These are phyloP conservation scores for Strobilomyces dryophilus DNA, from an alignment of 768 basidiomycete genomes.

Conservation along the genomic window DNA sequence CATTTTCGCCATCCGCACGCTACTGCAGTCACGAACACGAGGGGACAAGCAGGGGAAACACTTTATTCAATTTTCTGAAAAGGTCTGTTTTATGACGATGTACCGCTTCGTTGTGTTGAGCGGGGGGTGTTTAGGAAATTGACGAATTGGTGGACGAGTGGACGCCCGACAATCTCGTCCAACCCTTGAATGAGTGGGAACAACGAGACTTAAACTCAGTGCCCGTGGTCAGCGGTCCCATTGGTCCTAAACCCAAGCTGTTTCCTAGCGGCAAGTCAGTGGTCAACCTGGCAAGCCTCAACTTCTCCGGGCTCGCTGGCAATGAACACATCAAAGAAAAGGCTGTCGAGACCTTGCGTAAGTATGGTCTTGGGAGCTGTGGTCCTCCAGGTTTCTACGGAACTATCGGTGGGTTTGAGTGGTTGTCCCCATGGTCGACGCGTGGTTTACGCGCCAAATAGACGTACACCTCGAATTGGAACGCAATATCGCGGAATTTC, in stretches of 20 bases:
- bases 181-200: slow-evolving; percentile 56
- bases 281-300: slow-evolving; percentile 83
- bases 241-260: slow-evolving; percentile 80
- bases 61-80: slow-evolving; percentile 87
- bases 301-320: slow-evolving; percentile 87
- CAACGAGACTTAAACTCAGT: slow-evolving; percentile 66
- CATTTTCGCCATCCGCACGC: slow-evolving; percentile 82
- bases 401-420: slow-evolving; percentile 66
- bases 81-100: slow-evolving; percentile 46
- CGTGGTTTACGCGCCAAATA: slow-evolving; percentile 28
- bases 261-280: slow-evolving; percentile 67
- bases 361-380: slow-evolving; percentile 92
- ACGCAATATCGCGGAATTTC: slow-evolving; percentile 83
- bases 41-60: slow-evolving; percentile 81
- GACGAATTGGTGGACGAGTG: slow-evolving; percentile 96
- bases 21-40: slow-evolving; percentile 86
- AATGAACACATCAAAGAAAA: slow-evolving; percentile 84
- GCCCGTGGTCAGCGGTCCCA: slow-evolving; percentile 75
- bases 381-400: slow-evolving; percentile 98
- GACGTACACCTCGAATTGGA: slow-evolving; percentile 93
- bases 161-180: slow-evolving; percentile 79
- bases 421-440: neutral
- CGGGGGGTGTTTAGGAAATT: slow-evolving; percentile 64
- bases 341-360: slow-evolving; percentile 77
- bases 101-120: neutral